Base-by-base conservation (phyloP, 2,329 filamentous ascomycete species). In the Onygena corvina region DNA sequence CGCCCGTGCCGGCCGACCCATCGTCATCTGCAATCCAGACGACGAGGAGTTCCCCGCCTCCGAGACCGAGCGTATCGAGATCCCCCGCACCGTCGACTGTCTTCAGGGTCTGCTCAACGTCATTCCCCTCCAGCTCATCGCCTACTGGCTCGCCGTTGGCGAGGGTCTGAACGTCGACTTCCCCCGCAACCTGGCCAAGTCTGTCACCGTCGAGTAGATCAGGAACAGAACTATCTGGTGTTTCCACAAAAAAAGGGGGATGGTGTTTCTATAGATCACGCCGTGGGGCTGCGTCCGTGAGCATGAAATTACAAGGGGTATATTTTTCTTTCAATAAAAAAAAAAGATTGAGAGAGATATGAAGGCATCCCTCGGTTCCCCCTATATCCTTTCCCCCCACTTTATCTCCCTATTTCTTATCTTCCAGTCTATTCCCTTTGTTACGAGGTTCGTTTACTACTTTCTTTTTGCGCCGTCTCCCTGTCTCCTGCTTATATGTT, bases 141-240 rank as follows among this genome's bases (percentile, higher is more conserved):
- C 92, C 52, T 98, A 98, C 79, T 96, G 92, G 90, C 81, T 98
- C 57, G 92, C 92, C 49, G 90, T 98, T 61, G 84, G 84, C 58
- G 92, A 94, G 74, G 90, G 89, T 47, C 76, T 95, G 58, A 96
- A 98, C 67, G 92, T 98, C 53, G 92, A 98, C 67, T 96, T 96
- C 80, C 92, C 92, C 51, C 84, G 92, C 64, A 98, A 98, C 76
- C 73, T 98, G 72, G 92, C 92, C 68, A 98, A 98, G 81, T 94
- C 88, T 56, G 92, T 98, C 57, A 98, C 92, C 56, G 92, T 98
- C 59, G 92, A 98, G 80, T 98, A 90, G 76, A 56, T 23, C n/a
- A 20, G 27, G 29, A 30, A 42, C 21, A 18, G 16, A 25, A n/a
- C n/a, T n/a, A n/a, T n/a, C n/a, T n/a, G n/a, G n/a, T n/a, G n/a